Conservation (phyloP, 306 rosid genomes). For the Acacia confusa region DNA sequence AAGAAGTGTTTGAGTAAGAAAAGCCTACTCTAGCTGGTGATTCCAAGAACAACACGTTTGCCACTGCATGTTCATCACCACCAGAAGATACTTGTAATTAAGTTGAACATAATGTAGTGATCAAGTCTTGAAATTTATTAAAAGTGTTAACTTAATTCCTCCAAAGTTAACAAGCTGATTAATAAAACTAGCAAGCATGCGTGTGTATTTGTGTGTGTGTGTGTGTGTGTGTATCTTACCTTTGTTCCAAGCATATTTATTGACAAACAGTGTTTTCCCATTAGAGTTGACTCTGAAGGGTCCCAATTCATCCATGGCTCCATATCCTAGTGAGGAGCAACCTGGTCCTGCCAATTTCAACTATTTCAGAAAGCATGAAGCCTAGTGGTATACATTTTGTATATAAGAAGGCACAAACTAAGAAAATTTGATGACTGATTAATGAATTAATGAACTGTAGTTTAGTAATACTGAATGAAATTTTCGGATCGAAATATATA, state of each 20-base stretch:
- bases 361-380: not conserved
- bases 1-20: constrained; percentile 53
- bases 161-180: too few species aligned
- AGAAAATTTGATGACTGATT: too few species aligned
- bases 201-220: too few species aligned
- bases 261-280: constrained; percentile 44
- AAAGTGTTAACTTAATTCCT: too few species aligned
- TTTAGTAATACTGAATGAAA: too few species aligned
- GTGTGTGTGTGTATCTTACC: not conserved
- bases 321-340: constrained; percentile 59
- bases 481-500: too few species aligned
- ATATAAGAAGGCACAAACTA: too few species aligned
- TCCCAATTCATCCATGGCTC: constrained; percentile 63
- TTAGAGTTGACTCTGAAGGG: constrained; percentile 56
- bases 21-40: constrained; percentile 73
- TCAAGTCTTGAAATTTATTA: too few species aligned
- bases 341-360: constrained; percentile 46
- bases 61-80: constrained; percentile 42
- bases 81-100: not conserved
- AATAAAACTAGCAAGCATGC: too few species aligned
- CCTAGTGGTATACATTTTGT: too few species aligned
- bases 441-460: too few species aligned
- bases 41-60: constrained; percentile 60
- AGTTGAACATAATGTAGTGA: too few species aligned
- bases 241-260: constrained; percentile 51